phyloP scores from a whole-genome alignment of 108 stramenopile species.

The Schizochytrium sp. region DNA sequence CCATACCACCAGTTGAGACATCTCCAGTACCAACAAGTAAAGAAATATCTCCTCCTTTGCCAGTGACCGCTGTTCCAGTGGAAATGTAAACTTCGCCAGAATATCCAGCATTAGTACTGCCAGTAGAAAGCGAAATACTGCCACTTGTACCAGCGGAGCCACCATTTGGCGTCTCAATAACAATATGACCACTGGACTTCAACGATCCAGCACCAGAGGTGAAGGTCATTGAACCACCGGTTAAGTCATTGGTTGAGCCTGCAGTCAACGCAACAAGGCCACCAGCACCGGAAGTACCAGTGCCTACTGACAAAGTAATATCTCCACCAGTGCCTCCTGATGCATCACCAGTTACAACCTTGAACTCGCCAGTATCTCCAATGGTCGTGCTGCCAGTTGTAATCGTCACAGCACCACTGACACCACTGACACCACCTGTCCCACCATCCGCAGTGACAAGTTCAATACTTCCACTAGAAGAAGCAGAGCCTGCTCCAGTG shows the following conservation, averaged over 20 bases:
- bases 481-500: too few relatives aligned
- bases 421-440: conserved; percentile 38
- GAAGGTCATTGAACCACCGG: background rate
- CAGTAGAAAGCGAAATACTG: conserved; percentile 1
- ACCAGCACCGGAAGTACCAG: too few relatives aligned
- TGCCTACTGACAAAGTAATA: too few relatives aligned
- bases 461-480: too few relatives aligned
- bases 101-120: background rate
- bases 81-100: conserved; percentile 61
- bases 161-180: background rate
- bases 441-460: conserved; percentile 70
- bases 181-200: background rate
- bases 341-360: background rate
- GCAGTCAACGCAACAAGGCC: too few relatives aligned
- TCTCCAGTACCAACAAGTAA: conserved; percentile 66
- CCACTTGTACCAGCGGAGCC: conserved; percentile 13
- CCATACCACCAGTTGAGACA: too few relatives aligned
- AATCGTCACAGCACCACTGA: conserved; percentile 68
- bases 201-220: background rate
- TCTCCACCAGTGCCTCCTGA: too few relatives aligned
- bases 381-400: conserved; percentile 66
- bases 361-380: conserved; percentile 57
- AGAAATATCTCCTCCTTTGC: conserved; percentile 67
- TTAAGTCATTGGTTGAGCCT: background rate
- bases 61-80: conserved; percentile 66